Evolutionary conservation across 1,284 basidiomycete species (phyloP).

Genomic region (Sporisorium graminicola): DNA sequence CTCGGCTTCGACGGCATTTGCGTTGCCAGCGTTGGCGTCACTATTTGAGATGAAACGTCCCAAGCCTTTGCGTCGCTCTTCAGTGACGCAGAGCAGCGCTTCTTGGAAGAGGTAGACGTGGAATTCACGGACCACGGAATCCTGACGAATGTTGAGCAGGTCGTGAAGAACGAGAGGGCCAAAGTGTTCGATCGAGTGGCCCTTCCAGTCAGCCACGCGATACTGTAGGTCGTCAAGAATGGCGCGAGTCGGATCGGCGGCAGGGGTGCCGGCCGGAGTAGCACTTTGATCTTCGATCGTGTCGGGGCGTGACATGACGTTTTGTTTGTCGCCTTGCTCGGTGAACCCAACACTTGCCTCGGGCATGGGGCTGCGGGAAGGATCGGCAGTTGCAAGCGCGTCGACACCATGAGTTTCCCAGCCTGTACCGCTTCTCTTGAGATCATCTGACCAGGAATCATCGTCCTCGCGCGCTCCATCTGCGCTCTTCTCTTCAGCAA

Average conservation of each 20-base stretch:
- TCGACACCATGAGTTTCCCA: slow-evolving; percentile 13
- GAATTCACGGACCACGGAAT: slow-evolving; percentile 87
- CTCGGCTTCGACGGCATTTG: slow-evolving; percentile 9
- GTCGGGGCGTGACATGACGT: slow-evolving; percentile 27
- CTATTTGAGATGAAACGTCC: slow-evolving; percentile 79
- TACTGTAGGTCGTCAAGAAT: slow-evolving; percentile 87
- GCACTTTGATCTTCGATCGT: slow-evolving; percentile 48
- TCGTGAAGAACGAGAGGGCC: slow-evolving; percentile 92
- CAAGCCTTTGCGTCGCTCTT: slow-evolving; percentile 84
- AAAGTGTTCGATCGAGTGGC: slow-evolving; percentile 83
- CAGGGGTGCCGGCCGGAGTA: slow-evolving; percentile 48
- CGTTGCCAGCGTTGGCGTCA: slow-evolving; percentile 65
- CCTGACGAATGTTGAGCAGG: slow-evolving; percentile 86
- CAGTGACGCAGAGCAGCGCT: slow-evolving; percentile 94
- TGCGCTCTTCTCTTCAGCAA: slow-evolving; percentile 22
- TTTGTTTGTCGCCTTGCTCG: slow-evolving; percentile 41
- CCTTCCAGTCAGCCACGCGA: slow-evolving; percentile 93
- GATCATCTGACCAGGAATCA: slow-evolving; percentile 58
- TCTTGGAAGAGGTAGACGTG: slow-evolving; percentile 96
- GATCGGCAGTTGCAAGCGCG: background rate
- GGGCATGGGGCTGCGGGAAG: slow-evolving; percentile 28
- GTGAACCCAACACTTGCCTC: slow-evolving; percentile 28
- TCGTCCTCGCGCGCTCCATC: slow-evolving; percentile 28
- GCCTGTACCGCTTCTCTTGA: slow-evolving; percentile 46
- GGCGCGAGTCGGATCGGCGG: slow-evolving; percentile 75